Evolutionary conservation across 352 stramenopile species (phyloP).

Genomic region (Globisporangium abappressorium): DNA sequence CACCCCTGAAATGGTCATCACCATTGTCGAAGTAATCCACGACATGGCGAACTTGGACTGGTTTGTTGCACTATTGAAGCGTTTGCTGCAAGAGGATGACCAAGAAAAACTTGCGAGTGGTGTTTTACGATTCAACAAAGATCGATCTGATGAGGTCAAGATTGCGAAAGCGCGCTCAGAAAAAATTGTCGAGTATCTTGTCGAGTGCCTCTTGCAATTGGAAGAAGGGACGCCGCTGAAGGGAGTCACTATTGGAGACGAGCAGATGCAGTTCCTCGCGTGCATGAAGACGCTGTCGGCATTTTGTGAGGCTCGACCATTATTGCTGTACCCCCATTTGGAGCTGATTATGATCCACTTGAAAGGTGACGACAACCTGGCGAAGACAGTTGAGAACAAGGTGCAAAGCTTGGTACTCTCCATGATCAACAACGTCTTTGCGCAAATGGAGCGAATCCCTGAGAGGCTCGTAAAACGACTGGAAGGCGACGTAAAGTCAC

Average conservation of each 20-base stretch:
- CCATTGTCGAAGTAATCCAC: constrained; percentile 79
- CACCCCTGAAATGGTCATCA: constrained; percentile 49
- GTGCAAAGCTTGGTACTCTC: constrained; percentile 59
- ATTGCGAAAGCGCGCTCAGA: constrained; percentile 51
- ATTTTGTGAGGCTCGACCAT: constrained; percentile 70
- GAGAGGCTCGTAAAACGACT: constrained; percentile 40
- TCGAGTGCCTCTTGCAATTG: constrained; percentile 65
- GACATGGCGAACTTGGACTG: constrained; percentile 66
- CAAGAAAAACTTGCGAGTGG: constrained; percentile 16
- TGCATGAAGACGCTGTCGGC: constrained; percentile 75
- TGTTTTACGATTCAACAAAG: constrained; percentile 26
- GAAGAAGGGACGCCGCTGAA: constrained; percentile 62
- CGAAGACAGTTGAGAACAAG: constrained; percentile 49
- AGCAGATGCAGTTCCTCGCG: constrained; percentile 61
- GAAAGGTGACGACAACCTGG: constrained; percentile 50
- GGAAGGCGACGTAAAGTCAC: constrained; percentile 57
- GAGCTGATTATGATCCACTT: constrained; percentile 77
- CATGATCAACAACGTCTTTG: constrained; percentile 65
- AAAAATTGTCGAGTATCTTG: constrained; percentile 62
- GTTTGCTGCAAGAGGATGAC: constrained; percentile 41
- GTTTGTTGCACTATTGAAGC: constrained; percentile 68
- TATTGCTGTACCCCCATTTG: constrained; percentile 54
- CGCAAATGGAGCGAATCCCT: constrained; percentile 43
- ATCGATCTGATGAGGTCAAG: constrained; percentile 45
- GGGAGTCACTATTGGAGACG: constrained; percentile 49